phyloP scores from a whole-genome alignment of 805 yeast species.

The Ogataea methanolica region DNA sequence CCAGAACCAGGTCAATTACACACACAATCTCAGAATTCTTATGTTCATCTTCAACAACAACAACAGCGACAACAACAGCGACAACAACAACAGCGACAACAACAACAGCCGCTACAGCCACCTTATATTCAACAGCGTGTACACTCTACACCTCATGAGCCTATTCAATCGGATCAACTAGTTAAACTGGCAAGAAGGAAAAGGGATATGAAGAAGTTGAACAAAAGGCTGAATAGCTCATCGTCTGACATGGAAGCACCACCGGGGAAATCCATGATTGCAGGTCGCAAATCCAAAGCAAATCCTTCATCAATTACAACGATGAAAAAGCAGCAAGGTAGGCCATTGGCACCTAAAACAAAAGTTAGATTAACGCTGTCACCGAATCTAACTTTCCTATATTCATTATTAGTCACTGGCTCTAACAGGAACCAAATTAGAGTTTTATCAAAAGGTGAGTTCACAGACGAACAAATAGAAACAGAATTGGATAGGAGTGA shows the following conservation, averaged over 20 bases:
- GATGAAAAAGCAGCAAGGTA: slow-evolving; percentile 25
- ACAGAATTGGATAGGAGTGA: neutral
- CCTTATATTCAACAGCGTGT: too few species aligned
- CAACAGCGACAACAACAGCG: too few species aligned
- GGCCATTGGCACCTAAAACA: slow-evolving; percentile 47
- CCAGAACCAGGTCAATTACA: too few species aligned
- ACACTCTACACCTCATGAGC: too few species aligned
- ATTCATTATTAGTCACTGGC: slow-evolving; percentile 34
- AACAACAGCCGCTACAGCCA: too few species aligned
- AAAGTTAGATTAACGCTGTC: slow-evolving; percentile 40
- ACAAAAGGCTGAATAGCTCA: neutral
- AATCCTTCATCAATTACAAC: neutral
- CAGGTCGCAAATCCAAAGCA: neutral
- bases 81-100: too few species aligned
- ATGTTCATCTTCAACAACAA: too few species aligned
- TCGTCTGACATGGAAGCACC: neutral
- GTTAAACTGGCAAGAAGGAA: neutral
- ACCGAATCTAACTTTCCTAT: slow-evolving; percentile 37
- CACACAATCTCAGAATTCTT: too few species aligned
- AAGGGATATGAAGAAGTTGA: neutral
- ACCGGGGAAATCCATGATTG: too few species aligned
- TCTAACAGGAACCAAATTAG: slow-evolving; percentile 12
- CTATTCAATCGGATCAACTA: neutral
- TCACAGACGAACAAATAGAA: neutral
- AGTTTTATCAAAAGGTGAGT: neutral